Evolutionary conservation across 768 basidiomycete species (phyloP).

Genomic region (Tephrocybe rancida): DNA sequence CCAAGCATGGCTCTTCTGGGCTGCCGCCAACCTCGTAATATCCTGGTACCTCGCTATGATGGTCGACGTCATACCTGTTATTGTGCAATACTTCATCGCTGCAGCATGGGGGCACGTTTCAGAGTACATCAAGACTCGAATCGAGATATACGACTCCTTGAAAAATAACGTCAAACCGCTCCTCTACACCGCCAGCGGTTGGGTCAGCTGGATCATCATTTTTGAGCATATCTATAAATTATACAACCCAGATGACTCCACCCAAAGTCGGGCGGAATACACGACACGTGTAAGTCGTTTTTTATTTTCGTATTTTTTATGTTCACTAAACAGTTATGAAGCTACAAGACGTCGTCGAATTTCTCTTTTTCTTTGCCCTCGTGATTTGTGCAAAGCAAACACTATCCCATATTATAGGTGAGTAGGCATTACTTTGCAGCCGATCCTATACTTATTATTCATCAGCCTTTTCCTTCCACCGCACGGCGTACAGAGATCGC

Average conservation of each 20-base stretch:
- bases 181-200: constrained; percentile 70
- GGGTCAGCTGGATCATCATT: constrained; percentile 77
- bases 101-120: constrained; percentile 77
- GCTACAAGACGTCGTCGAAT: constrained; percentile 67
- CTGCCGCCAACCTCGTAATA: constrained; percentile 72
- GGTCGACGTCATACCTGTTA: constrained; percentile 65
- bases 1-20: constrained; percentile 83
- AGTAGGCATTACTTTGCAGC: constrained; percentile 5
- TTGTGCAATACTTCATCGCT: constrained; percentile 54
- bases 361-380: constrained; percentile 75
- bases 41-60: constrained; percentile 81
- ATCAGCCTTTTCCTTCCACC: constrained; percentile 72
- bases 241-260: constrained; percentile 40
- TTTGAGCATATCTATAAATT: constrained; percentile 68
- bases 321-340: constrained; percentile 20
- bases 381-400: constrained; percentile 66
- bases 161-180: constrained; percentile 73
- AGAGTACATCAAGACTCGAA: constrained; percentile 62
- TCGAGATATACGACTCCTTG: constrained; percentile 72
- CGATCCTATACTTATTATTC: not conserved
- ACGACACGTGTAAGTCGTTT: constrained; percentile 49
- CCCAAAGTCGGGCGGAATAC: constrained; percentile 58
- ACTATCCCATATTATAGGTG: constrained; percentile 66
- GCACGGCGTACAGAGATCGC: constrained; percentile 76
- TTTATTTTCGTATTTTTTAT: not conserved